A percentile compares a stretch with the other conserved stretches of the same genome.
Evolutionary conservation across 1,284 basidiomycete species (phyloP).

Genomic region (Apiotrichum gamsii): DNA sequence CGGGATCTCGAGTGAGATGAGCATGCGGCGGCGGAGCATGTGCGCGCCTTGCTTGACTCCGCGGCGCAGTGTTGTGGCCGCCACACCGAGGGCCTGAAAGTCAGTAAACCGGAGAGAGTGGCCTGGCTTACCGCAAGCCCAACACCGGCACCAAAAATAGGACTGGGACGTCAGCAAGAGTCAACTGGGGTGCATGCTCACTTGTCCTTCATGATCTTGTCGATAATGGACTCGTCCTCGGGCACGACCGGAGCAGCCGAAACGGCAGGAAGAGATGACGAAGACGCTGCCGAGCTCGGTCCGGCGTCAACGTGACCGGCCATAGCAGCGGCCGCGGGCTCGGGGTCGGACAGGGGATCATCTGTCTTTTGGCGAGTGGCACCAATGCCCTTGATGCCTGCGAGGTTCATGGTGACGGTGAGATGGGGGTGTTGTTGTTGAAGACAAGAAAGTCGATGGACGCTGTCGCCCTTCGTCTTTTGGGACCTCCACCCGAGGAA

Average conservation of each 20-base stretch:
- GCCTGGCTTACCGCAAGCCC: slow-evolving; percentile 74
- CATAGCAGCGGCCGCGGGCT: slow-evolving; percentile 1
- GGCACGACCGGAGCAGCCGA: background rate
- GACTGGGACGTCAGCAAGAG: slow-evolving; percentile 52
- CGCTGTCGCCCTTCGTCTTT: too few relatives aligned
- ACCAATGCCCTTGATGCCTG: background rate
- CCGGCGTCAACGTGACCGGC: background rate
- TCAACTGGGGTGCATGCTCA: slow-evolving; percentile 13
- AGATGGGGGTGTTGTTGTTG: background rate
- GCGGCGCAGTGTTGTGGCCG: slow-evolving; percentile 66
- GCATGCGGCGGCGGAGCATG: slow-evolving; percentile 76
- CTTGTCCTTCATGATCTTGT: slow-evolving; percentile 40
- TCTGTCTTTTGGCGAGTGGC: background rate
- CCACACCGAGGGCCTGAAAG: slow-evolving; percentile 74
- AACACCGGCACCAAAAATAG: slow-evolving; percentile 92
- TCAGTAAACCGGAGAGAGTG: slow-evolving; percentile 3
- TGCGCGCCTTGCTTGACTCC: slow-evolving; percentile 63
- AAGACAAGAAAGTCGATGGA: background rate
- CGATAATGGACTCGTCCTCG: slow-evolving; percentile 10
- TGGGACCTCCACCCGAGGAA: too few relatives aligned
- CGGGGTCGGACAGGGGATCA: background rate
- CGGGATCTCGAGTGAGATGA: slow-evolving; percentile 92
- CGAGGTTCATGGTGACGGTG: background rate
- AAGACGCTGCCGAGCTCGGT: background rate
- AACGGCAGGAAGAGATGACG: background rate